A percentile compares a stretch with the other conserved stretches of the same genome.
Conservation (phyloP, 176 grass and related monocot species). For the Oryza punctata region DNA sequence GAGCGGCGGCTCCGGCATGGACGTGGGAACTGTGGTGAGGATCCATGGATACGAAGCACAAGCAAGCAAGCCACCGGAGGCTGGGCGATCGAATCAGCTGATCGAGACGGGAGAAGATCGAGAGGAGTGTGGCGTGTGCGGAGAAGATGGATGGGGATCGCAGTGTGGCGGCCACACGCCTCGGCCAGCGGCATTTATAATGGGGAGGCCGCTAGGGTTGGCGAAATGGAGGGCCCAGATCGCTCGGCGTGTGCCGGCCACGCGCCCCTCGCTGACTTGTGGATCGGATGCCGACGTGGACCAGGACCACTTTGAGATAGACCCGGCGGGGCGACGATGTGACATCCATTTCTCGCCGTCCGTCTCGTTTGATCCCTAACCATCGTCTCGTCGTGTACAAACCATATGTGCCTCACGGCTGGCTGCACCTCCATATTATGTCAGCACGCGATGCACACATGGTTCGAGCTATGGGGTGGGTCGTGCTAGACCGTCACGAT, state of each 20-base stretch:
- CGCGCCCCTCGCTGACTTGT: conserved; percentile 38
- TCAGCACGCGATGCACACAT: too few species aligned
- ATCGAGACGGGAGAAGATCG: neutral
- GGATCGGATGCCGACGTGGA: neutral
- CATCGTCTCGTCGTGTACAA: neutral
- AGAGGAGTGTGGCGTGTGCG: conserved; percentile 14
- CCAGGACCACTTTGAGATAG: neutral
- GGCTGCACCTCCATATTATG: too few species aligned
- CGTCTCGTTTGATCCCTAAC: neutral
- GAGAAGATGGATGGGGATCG: conserved; percentile 4
- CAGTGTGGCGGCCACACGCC: conserved; percentile 77
- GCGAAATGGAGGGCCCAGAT: conserved; percentile 29
- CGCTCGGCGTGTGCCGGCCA: neutral
- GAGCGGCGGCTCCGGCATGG: conserved; percentile 32
- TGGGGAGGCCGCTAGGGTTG: conserved; percentile 23
- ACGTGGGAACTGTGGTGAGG: conserved; percentile 45
- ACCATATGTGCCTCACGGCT: too few species aligned
- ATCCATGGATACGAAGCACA: conserved; percentile 45
- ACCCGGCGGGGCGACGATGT: neutral
- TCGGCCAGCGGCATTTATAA: conserved; percentile 44
- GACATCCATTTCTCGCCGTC: neutral
- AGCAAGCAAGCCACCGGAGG: neutral
- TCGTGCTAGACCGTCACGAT: too few species aligned
- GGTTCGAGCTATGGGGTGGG: too few species aligned
- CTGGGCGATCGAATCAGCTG: neutral